These are phyloP conservation scores for Cubamyces lactineus DNA, from an alignment of 768 basidiomycete genomes.

Conservation along the genomic window DNA sequence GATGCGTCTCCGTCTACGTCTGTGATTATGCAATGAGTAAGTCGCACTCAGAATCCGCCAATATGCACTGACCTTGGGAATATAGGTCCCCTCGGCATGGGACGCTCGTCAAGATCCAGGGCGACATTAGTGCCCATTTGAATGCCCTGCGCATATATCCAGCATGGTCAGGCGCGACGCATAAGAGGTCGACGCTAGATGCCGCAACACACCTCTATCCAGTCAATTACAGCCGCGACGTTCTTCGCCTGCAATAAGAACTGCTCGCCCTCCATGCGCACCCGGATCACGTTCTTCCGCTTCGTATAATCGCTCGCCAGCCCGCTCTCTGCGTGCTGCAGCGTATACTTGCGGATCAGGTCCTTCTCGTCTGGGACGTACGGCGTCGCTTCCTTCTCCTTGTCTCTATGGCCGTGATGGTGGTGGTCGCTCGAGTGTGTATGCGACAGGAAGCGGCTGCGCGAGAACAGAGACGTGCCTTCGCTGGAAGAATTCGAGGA, in stretches of 20 bases:
- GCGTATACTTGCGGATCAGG: slow-evolving; percentile 71
- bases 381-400: slow-evolving; percentile 11
- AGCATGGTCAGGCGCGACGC: neutral
- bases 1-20: slow-evolving; percentile 18
- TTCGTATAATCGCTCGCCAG: slow-evolving; percentile 94
- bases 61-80: slow-evolving; percentile 68
- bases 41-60: neutral
- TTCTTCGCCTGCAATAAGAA: slow-evolving; percentile 90
- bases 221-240: slow-evolving; percentile 83
- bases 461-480: slow-evolving; percentile 21
- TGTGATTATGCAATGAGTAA: neutral
- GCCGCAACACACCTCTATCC: slow-evolving; percentile 80
- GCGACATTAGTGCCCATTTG: slow-evolving; percentile 93
- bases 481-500: slow-evolving; percentile 12
- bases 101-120: slow-evolving; percentile 87
- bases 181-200: no score
- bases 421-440: slow-evolving; percentile 20
- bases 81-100: slow-evolving; percentile 89
- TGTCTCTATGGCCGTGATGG: slow-evolving; percentile 4
- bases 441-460: slow-evolving; percentile 17
- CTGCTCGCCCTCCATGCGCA: slow-evolving; percentile 93
- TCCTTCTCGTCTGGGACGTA: slow-evolving; percentile 47
- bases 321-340: slow-evolving; percentile 93
- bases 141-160: slow-evolving; percentile 57
- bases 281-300: slow-evolving; percentile 90